Evolutionary conservation across 1,284 basidiomycete species (phyloP), one percentile per base, ranked within the genome.

Genomic region (Ustilago sp.): DNA sequence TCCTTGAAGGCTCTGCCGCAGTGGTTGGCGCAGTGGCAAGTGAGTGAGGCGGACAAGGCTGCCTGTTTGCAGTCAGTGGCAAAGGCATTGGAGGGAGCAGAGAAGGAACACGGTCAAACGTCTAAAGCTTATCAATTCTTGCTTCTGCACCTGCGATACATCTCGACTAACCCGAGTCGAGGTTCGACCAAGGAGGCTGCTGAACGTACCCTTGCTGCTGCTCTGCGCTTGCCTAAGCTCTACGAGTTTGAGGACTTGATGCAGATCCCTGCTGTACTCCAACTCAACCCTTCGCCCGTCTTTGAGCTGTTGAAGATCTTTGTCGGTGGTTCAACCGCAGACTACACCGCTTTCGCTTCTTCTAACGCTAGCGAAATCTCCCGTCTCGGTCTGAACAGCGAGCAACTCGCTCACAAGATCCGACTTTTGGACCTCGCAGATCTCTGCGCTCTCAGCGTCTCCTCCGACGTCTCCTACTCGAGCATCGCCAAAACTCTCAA

Each of bases 241-340:
- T 85, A 80, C 60, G 84, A 85, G 36, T 83, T 85, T 48, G 84
- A 83, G 19, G 75, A 82, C 19, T 57, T 86, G 32, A 34, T 81
- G 17, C 74, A 83, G 38, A 75, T 83, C 47, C 55, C 67, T 15
- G 79, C 80, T 4, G 77, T 83, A 13, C 32, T 71, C 32, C 67
- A 70, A 23, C 70, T 85, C 19, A 68, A 82, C 45, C 59, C 67
- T 17, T 58, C 65, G 17, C 74, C 79, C 4, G 45, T 80, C 12
- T 80, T 77, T 15, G 68, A 76, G 5, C 67, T 86, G 58, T 76
- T 86, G 51, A 80, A 81, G 59, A 77, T 84, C 62, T 82, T 85
- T 35, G 74, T 83, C 11, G 69, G 68, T 31, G 84, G 84, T 13
- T 63, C 63, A 23, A 69, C 74, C 0, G 45, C 53, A 2, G 83